Base-by-base conservation (phyloP, 257 asterid species). In the Echites panduratus region DNA sequence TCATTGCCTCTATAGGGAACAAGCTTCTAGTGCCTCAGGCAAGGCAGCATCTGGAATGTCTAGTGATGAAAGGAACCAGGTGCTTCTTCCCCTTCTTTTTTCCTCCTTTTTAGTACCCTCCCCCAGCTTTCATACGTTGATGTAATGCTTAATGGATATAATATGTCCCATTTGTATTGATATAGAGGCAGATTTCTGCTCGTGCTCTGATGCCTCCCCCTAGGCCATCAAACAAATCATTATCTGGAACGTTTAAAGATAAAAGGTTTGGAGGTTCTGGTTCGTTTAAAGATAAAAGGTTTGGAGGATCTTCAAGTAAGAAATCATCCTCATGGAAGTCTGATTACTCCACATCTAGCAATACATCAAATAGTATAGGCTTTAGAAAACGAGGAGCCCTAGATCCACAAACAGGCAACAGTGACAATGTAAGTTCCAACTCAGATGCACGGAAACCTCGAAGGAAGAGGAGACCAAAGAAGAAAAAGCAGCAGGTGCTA, bases 171-270 rank as follows among this genome's bases (percentile, higher is more conserved):
- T 66, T 32, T 66, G 50, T 70, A 40, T 75, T 74, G 47, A 19
- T 77, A 68, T 83, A 93, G 98, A 88, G 79, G 78, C 92, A 87
- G 78, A 80, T 87, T 70, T 87, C 96, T 65, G 97, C 96, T 71
- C 96, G 96, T 75, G 91, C 88, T 77, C 83, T 88, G 53, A 92
- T 95, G 99, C 99, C 97, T 19, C 98, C 98, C 50, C 97, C 98
- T 45, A 88, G 95, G 75, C 93, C 97, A 77, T 89, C 96, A 12
- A 74, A 81, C 56, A 91, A 86, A 73, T 79, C 84, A 66, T 74
- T 83, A 49, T 61, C 86, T 56, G 79, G 71, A 66, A 66, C 90
- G 9, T 47, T 59, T 40, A 83, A 76, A 45, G 77, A 79, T 58
- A 86, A 84, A 80, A 84, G 85, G 77, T 83, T 84, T 71, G 86